Evolutionary conservation across 768 basidiomycete species (phyloP).

Genomic region (Leccinum uliginosum): DNA sequence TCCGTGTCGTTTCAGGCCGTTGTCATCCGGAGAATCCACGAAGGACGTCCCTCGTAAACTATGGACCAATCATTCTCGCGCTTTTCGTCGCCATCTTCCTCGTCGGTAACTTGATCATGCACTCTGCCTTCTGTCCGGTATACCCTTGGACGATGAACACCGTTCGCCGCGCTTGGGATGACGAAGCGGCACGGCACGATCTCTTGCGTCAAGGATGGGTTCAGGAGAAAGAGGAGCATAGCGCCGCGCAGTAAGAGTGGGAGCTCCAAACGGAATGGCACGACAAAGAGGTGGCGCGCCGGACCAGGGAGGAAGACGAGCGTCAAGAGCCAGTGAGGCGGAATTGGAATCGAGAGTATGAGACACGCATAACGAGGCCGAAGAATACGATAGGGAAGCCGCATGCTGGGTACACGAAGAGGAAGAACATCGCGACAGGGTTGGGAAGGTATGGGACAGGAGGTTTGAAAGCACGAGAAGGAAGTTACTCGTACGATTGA

Average conservation of each 20-base stretch:
- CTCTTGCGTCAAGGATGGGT: slow-evolving; percentile 3
- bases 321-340: slow-evolving; percentile 5
- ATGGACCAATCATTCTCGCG: not conserved
- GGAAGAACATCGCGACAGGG: slow-evolving; percentile 3
- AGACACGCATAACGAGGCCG: not conserved
- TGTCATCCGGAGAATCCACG: slow-evolving; percentile 2
- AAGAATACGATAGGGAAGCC: slow-evolving; percentile 3
- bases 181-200: not conserved
- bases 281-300: slow-evolving; percentile 5
- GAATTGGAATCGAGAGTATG: slow-evolving; percentile 3
- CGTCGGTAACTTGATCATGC: not conserved
- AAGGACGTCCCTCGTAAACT: not conserved
- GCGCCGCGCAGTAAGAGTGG: slow-evolving; percentile 1
- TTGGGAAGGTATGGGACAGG: slow-evolving; percentile 2
- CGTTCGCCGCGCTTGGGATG: slow-evolving; percentile 11
- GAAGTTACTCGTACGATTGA: not conserved
- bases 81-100: not conserved
- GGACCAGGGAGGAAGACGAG: slow-evolving; percentile 2
- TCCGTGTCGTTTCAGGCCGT: not conserved
- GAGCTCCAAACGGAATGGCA: slow-evolving; percentile 10
- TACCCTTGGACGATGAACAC: slow-evolving; percentile 7
- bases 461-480: slow-evolving; percentile 4
- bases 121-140: slow-evolving; percentile 6
- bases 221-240: slow-evolving; percentile 6
- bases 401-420: slow-evolving; percentile 4